Conservation (phyloP, 2,329 filamentous ascomycete genomes). For the Didymella pomorum region DNA sequence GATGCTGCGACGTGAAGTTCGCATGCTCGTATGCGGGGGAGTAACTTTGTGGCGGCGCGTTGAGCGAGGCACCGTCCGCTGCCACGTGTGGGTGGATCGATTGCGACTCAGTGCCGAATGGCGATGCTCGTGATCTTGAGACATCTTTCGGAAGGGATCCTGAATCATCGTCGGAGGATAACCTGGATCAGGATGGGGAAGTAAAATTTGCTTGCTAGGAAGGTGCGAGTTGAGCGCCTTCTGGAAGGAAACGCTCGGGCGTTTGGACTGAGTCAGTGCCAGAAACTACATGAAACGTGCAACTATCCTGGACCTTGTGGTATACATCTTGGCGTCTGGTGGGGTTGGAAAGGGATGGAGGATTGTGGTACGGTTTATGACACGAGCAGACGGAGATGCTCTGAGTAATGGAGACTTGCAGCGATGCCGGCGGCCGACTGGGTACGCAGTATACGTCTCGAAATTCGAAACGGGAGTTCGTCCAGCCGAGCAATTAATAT, state of each 20-base stretch:
- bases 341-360: not conserved
- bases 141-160: not conserved
- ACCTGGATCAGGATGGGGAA: conserved; percentile 14
- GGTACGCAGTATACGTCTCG: not conserved
- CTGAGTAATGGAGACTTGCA: not conserved
- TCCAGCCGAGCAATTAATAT: conserved; percentile 63
- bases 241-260: conserved; percentile 20
- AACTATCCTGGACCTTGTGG: conserved; percentile 12
- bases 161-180: conserved; percentile 6
- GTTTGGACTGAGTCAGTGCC: conserved; percentile 8
- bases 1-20: not conserved
- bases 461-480: not conserved
- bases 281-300: conserved; percentile 5
- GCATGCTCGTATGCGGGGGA: conserved; percentile 11
- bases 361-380: not conserved
- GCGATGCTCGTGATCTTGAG: not conserved
- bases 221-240: not conserved
- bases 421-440: conserved; percentile 36
- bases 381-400: conserved; percentile 1
- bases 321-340: conserved; percentile 9
- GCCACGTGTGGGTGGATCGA: conserved; percentile 17
- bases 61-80: conserved; percentile 3
- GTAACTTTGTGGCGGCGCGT: conserved; percentile 2
- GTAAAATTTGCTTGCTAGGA: conserved; percentile 15
- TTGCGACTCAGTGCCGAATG: conserved; percentile 7